Evolutionary conservation across 148 eudicot species (phyloP).

Genomic region (Rhododendron ovatum): DNA sequence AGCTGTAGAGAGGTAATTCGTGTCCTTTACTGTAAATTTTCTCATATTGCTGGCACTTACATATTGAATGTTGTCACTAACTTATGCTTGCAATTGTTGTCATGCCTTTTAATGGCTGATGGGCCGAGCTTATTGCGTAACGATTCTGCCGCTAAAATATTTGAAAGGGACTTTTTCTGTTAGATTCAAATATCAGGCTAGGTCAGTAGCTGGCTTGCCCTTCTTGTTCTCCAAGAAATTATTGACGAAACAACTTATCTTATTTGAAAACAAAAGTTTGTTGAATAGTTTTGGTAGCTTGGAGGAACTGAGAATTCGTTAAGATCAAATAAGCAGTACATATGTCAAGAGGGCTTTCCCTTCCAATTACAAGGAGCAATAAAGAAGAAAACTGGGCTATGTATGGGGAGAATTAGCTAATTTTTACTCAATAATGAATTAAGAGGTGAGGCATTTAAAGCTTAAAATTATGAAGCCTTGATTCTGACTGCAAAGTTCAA

Average conservation of each 20-base stretch:
- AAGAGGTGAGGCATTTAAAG: neutral
- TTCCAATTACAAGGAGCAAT: neutral
- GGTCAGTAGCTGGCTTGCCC: neutral
- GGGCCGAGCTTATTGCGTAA: neutral
- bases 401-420: neutral
- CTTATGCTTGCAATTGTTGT: neutral
- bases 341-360: neutral
- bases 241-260: neutral
- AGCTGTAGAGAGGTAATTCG: conserved; percentile 66
- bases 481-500: neutral
- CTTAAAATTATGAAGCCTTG: neutral
- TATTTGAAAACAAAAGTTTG: neutral
- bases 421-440: neutral
- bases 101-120: neutral
- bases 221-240: neutral
- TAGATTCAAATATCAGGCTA: neutral
- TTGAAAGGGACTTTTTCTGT: neutral
- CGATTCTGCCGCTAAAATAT: neutral
- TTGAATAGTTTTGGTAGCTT: neutral
- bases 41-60: neutral
- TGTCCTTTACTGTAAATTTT: neutral
- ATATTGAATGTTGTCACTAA: neutral
- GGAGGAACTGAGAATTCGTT: neutral
- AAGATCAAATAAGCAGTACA: neutral
- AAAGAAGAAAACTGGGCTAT: neutral